Evolutionary conservation across 2,329 filamentous ascomycete genomes (phyloP).

Genomic region (Trichocomaceae sp.): DNA sequence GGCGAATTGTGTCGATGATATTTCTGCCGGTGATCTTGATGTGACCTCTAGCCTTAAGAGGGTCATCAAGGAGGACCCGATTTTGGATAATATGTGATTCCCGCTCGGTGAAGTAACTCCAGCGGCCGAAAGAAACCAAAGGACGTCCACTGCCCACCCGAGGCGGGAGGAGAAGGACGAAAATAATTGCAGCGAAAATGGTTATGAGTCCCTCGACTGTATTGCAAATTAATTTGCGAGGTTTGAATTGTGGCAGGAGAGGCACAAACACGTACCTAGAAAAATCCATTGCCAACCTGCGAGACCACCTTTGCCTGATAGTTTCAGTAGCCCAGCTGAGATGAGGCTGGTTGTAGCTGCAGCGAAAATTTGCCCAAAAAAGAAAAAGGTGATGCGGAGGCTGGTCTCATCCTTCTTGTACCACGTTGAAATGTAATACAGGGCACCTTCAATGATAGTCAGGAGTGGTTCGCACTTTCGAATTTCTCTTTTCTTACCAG

Average conservation of each 20-base stretch:
- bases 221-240: constrained; percentile 1
- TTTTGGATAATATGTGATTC: constrained; percentile 38
- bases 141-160: constrained; percentile 31
- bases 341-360: constrained; percentile 37
- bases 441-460: constrained; percentile 19
- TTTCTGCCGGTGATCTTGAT: constrained; percentile 33
- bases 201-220: constrained; percentile 49
- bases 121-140: constrained; percentile 30
- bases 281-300: constrained; percentile 56
- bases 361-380: constrained; percentile 51
- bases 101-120: constrained; percentile 39
- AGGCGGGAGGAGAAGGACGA: constrained; percentile 37
- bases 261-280: constrained; percentile 18
- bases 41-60: constrained; percentile 31
- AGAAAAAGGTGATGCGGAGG: constrained; percentile 50
- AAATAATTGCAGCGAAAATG: constrained; percentile 36
- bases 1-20: constrained; percentile 31
- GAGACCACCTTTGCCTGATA: constrained; percentile 43
- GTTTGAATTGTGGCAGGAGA: background rate
- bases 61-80: constrained; percentile 42
- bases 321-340: constrained; percentile 40
- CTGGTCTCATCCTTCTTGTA: constrained; percentile 49
- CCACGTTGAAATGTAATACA: constrained; percentile 47
- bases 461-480: background rate
- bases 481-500: constrained; percentile 31